These are phyloP conservation scores for Globisporangium cylindrosporum DNA, from an alignment of 352 stramenopile species.

Conservation along the genomic window DNA sequence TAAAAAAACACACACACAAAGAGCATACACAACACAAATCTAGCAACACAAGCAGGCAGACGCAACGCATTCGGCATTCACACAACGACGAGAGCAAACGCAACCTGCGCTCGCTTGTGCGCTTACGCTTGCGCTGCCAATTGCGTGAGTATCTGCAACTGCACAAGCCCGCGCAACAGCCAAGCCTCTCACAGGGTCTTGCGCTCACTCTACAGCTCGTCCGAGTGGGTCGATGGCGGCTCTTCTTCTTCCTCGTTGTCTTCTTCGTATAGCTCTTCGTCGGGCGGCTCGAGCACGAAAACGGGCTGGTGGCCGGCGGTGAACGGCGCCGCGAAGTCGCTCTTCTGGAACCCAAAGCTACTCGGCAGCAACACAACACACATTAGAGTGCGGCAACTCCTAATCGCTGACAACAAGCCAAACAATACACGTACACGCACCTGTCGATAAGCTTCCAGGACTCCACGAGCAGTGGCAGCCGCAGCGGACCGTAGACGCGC, in stretches of 20 bases:
- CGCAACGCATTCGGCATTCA: no score
- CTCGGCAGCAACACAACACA: neutral
- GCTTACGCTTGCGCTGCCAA: neutral
- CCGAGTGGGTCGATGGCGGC: neutral
- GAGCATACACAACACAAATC: neutral
- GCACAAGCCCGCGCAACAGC: neutral
- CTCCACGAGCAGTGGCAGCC: conserved; percentile 45
- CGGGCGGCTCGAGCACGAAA: conserved; percentile 28
- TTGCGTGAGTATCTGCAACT: neutral
- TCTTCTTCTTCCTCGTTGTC: no score
- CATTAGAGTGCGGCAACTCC: neutral
- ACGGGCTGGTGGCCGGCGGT: conserved; percentile 28
- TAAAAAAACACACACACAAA: neutral
- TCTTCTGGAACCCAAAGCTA: conserved; percentile 27
- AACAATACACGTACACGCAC: neutral
- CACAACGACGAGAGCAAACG: no score
- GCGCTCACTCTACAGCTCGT: neutral
- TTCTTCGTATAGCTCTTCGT: neutral
- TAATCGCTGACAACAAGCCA: neutral
- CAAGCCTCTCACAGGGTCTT: neutral
- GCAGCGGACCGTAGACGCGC: conserved; percentile 45
- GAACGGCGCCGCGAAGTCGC: conserved; percentile 35
- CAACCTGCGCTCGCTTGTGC: no score
- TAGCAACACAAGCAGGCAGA: neutral
- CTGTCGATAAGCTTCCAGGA: conserved; percentile 37